Percentiles rank a stretch among this genome's conserved stretches.
Evolutionary conservation across 2,329 filamentous ascomycete species (phyloP).

Genomic region (Nemania sp.): DNA sequence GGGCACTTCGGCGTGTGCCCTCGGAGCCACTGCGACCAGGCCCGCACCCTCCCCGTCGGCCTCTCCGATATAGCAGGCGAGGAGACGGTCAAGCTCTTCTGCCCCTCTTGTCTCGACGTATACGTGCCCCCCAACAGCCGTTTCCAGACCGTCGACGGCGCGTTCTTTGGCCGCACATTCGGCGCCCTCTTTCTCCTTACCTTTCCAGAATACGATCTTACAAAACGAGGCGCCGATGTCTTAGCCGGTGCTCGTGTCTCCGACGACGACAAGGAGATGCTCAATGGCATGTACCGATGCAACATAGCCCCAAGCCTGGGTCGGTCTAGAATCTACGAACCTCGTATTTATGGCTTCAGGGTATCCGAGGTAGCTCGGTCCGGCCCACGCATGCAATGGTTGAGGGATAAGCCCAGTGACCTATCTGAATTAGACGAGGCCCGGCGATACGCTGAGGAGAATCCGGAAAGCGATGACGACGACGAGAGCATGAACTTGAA

Average conservation of each 20-base stretch:
- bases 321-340: constrained; percentile 86
- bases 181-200: constrained; percentile 98
- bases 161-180: constrained; percentile 98
- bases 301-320: constrained; percentile 93
- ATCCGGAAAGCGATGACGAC: constrained; percentile 67
- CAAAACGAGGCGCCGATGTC: constrained; percentile 74
- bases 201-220: constrained; percentile 94
- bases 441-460: constrained; percentile 64
- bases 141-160: constrained; percentile 96
- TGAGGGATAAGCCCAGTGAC: constrained; percentile 84
- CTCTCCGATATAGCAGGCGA: constrained; percentile 94
- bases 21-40: constrained; percentile 90
- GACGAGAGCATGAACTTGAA: constrained; percentile 64
- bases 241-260: constrained; percentile 57
- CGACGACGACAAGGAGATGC: constrained; percentile 63
- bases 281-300: constrained; percentile 88
- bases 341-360: constrained; percentile 95
- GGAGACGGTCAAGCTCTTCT: constrained; percentile 98
- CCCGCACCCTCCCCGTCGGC: constrained; percentile 91
- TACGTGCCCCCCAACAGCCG: constrained; percentile 97
- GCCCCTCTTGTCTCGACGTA: constrained; percentile 94
- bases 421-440: constrained; percentile 87
- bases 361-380: constrained; percentile 91
- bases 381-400: constrained; percentile 96
- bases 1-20: constrained; percentile 96